Evolutionary conservation across 805 yeast genomes (phyloP), one percentile per base, ranked within the genome.

Genomic region (Metschnikowia drakensbergensis): DNA sequence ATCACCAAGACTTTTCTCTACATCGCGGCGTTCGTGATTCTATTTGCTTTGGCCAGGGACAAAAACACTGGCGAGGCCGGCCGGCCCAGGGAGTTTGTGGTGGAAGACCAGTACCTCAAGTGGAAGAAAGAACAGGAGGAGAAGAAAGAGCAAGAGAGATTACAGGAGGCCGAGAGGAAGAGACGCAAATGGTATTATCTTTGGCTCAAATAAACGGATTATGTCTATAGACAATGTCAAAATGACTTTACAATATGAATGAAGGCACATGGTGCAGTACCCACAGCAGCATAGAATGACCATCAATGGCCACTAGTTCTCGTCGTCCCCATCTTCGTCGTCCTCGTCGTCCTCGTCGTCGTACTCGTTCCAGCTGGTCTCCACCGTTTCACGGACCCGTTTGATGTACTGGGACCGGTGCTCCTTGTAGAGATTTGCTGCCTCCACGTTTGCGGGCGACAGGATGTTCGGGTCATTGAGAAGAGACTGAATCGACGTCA

Each of bases 361-460:
- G 56, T 85, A 90, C 60, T 88, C 96, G 41, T 83, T 84, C 97
- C 97, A 91, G 58, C 96, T 87, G 55, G 80, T 84, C 59, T 94
- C 99, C 34, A 94, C 99, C 0, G 97, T 89, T 64, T 90, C 96
- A 56, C 95, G 81, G 13, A 94, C 99, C 54, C 97, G 74, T 64
- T 89, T 89, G 47, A 84, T 80, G 64, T 94, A 94, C 68, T 91
- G 97, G 27, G 91, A 84, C 54, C 96, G 83, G 65, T 94, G 98
- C 66, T 94, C 99, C 66, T 88, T 88, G 71, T 89, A 94, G 61
- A 94, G 73, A 54, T 89, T 91, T 1, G 99, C 97, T 4, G 98
- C 98, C 67, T 94, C 99, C 5, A 88, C 98, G 60, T 94, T 94
- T 1, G 99, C 99, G 1, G 99, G 99, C 25, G 96, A 87, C 45